These are phyloP conservation scores for Nigrospora oryzae DNA, from an alignment of 2,329 filamentous ascomycete species.

Conservation along the genomic window DNA sequence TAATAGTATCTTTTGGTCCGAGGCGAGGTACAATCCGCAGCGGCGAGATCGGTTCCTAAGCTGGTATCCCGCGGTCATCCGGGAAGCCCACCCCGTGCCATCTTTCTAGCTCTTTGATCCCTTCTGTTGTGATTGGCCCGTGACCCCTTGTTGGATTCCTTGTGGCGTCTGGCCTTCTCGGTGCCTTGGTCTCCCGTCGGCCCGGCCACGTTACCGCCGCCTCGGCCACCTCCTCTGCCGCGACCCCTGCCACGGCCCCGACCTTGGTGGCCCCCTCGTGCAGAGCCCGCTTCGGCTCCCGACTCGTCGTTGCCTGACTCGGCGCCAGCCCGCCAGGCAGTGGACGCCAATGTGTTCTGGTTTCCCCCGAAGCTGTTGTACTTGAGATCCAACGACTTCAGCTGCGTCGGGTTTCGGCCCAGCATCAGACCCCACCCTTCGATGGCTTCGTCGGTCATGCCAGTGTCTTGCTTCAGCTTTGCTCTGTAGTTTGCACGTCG, in stretches of 20 bases:
- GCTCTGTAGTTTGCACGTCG: slow-evolving; percentile 54
- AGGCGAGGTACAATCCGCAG: too few relatives aligned
- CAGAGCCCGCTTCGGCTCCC: slow-evolving; percentile 31
- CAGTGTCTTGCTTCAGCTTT: slow-evolving; percentile 64
- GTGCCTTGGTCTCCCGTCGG: slow-evolving; percentile 63
- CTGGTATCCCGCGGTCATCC: slow-evolving; percentile 8
- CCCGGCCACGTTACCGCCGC: slow-evolving; percentile 55
- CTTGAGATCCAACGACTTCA: slow-evolving; percentile 62
- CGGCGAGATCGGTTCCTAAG: not conserved
- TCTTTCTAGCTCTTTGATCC: slow-evolving; percentile 59
- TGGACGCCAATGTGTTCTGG: slow-evolving; percentile 57
- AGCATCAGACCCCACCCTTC: slow-evolving; percentile 94
- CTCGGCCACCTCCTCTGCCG: slow-evolving; percentile 40
- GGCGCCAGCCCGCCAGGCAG: slow-evolving; percentile 52
- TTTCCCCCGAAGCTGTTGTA: slow-evolving; percentile 54
- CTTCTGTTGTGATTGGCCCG: slow-evolving; percentile 81
- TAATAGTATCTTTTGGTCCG: slow-evolving; percentile 1
- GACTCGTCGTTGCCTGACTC: slow-evolving; percentile 50
- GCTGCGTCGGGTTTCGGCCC: slow-evolving; percentile 58
- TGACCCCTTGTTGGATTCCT: slow-evolving; percentile 76
- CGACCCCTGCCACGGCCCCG: slow-evolving; percentile 36
- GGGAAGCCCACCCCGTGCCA: slow-evolving; percentile 43
- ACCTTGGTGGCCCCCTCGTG: slow-evolving; percentile 34
- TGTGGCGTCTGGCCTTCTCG: slow-evolving; percentile 61
- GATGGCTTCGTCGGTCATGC: slow-evolving; percentile 87